Evolutionary conservation across 768 basidiomycete genomes (phyloP), one percentile per base, ranked within the genome.

Genomic region (Collybia sordida): DNA sequence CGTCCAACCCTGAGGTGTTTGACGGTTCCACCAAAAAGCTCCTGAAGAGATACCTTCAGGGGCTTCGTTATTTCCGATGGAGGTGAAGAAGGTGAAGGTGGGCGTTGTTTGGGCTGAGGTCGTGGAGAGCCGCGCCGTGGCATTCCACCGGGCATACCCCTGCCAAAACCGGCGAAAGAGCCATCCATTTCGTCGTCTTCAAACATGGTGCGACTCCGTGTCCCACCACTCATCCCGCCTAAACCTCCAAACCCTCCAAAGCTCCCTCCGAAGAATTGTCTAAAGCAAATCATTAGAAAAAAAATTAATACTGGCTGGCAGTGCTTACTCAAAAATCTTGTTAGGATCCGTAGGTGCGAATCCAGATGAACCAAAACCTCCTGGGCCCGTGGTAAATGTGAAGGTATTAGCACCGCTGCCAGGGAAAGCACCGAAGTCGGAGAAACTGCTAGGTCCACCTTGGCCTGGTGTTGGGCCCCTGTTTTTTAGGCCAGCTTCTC

Each of bases 401-500:
- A 81, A 90, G 0, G 83, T 75, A 3, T 66, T 59, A 3, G 71
- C 75, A 1, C 80, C 76, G 4, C 72, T 73, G 15, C 76, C 71
- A 12, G 78, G 75, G 23, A 36, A 45, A 7, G 31, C 44, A 31
- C 45, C 31, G 14, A 12, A 12, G 6, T 4, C 19, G 17, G 23
- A 41, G 19, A 21, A 14, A 41, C 39, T n/a, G 14, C 35, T 23
- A 18, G 35, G 66, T 3, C 63, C 67, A 37, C 78, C 80, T 37
- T 80, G 80, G 27, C 78, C 80, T 50, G 84, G 80, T 24, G 72
- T 59, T 2, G 77, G 72, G 0, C 74, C 81, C 28, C 81, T 81
- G 6, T 81, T 81, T 65, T 98, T 98, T 57, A 98, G 78, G 1
- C 96, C 95, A 49, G 97, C 95, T 65, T 97, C 94, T 28, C 96